A percentile compares a stretch with the other conserved stretches of the same genome.
Conservation (phyloP, 345 rosid genomes). For the Clarkia xantiana region DNA sequence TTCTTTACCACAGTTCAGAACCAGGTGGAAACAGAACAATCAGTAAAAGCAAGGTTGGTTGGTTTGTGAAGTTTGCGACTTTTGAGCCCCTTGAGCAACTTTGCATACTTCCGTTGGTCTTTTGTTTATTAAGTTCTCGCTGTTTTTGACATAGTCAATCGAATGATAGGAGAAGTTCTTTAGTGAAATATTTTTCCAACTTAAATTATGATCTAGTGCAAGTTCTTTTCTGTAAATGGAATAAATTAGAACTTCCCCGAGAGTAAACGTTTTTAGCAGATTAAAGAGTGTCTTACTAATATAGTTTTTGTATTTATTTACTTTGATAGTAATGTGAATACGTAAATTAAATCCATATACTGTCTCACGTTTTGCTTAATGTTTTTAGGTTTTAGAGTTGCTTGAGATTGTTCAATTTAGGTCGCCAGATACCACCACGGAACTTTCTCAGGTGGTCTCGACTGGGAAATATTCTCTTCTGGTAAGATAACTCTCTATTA, state of each 20-base stretch:
- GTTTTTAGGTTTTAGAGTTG: slow-evolving; percentile 59
- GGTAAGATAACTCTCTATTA: slow-evolving; percentile 26
- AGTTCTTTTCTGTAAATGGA: too few relatives aligned
- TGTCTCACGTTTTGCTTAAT: slow-evolving; percentile 3
- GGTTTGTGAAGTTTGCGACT: slow-evolving; percentile 4
- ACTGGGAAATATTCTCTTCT: slow-evolving; percentile 48
- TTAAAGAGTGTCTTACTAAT: too few relatives aligned
- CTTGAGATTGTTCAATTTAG: slow-evolving; percentile 81
- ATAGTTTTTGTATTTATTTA: too few relatives aligned
- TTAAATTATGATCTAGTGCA: too few relatives aligned
- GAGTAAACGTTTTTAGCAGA: too few relatives aligned
- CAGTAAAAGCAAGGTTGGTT: slow-evolving; percentile 61
- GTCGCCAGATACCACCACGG: slow-evolving; percentile 59
- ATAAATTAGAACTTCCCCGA: too few relatives aligned
- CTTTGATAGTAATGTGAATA: too few relatives aligned
- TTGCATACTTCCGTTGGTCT: slow-evolving; percentile 1
- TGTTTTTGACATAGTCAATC: too few relatives aligned
- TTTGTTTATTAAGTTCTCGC: not conserved
- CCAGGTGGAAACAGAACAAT: slow-evolving; percentile 41
- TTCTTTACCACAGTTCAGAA: slow-evolving; percentile 30
- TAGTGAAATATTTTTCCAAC: too few relatives aligned
- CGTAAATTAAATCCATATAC: too few relatives aligned
- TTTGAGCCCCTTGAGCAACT: not conserved
- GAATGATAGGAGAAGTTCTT: too few relatives aligned
- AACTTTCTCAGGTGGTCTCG: slow-evolving; percentile 55